Conservation (phyloP, 2,329 filamentous ascomycete species). For the Incumbomyces delicatus region DNA sequence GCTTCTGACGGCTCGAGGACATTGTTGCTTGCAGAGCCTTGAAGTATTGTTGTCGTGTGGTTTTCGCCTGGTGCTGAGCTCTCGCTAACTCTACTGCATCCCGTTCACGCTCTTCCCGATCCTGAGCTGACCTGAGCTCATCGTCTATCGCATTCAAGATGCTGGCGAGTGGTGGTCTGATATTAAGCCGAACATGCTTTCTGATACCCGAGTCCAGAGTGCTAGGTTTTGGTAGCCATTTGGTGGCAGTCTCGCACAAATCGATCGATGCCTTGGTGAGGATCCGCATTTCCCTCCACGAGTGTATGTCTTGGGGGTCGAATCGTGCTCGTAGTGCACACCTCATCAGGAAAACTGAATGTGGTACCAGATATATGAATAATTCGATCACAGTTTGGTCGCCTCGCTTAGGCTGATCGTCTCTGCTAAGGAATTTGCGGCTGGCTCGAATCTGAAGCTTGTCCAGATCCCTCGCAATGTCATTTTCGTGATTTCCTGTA, state of each 20-base stretch:
- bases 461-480: background rate
- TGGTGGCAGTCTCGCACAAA: background rate
- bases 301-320: background rate
- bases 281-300: background rate
- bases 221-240: slow-evolving; percentile 2
- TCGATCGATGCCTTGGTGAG: background rate
- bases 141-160: background rate
- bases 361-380: slow-evolving; percentile 15
- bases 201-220: background rate
- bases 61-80: background rate
- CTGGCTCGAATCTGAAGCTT: slow-evolving; percentile 2
- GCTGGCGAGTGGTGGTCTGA: background rate
- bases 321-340: slow-evolving; percentile 10
- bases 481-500: background rate
- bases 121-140: background rate
- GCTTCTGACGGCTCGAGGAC: background rate
- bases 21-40: background rate
- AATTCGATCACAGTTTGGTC: slow-evolving; percentile 12
- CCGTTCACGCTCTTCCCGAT: background rate
- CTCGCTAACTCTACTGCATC: background rate
- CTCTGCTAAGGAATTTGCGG: background rate
- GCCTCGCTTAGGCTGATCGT: slow-evolving; percentile 3
- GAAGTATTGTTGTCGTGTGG: background rate
- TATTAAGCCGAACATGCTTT: background rate
- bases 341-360: slow-evolving; percentile 10